Evolutionary conservation across 768 basidiomycete genomes (phyloP).

Genomic region (Tylopilus plumbeoviolaceoides): DNA sequence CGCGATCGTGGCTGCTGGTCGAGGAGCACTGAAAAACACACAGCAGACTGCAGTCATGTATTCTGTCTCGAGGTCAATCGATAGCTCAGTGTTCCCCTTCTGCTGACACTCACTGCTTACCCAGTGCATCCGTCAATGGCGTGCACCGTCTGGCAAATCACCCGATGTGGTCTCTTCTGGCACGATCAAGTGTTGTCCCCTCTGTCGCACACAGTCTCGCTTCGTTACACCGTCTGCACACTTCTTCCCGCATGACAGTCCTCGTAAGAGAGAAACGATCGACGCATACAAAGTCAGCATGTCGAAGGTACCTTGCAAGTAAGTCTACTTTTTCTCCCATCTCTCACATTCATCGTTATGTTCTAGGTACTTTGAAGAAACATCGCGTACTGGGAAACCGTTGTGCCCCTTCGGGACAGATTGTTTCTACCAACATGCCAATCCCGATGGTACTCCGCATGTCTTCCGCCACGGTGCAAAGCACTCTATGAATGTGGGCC

Average conservation of each 20-base stretch:
- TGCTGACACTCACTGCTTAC: slow-evolving; percentile 3
- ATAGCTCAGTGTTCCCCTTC: not conserved
- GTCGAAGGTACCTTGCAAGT: slow-evolving; percentile 67
- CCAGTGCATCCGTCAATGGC: slow-evolving; percentile 80
- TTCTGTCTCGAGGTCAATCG: slow-evolving; percentile 64
- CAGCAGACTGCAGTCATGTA: slow-evolving; percentile 72
- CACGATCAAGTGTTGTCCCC: slow-evolving; percentile 72
- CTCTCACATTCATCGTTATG: not conserved
- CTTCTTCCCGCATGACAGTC: slow-evolving; percentile 53
- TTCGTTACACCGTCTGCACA: slow-evolving; percentile 73
- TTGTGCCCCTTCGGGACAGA: slow-evolving; percentile 78
- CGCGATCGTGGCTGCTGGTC: not conserved
- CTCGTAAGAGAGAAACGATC: slow-evolving; percentile 48
- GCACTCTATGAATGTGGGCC: slow-evolving; percentile 48
- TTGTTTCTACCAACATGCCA: slow-evolving; percentile 75
- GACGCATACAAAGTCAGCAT: slow-evolving; percentile 70
- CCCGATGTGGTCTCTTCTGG: slow-evolving; percentile 50
- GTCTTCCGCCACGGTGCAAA: slow-evolving; percentile 54
- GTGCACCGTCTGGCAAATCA: slow-evolving; percentile 53
- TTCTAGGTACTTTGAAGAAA: slow-evolving; percentile 58
- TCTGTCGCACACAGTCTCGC: slow-evolving; percentile 63
- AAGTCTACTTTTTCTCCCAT: slow-evolving; percentile 17
- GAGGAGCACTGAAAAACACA: slow-evolving; percentile 4
- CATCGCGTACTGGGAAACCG: slow-evolving; percentile 41
- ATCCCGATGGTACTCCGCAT: slow-evolving; percentile 60